These are phyloP conservation scores for Stenocarpella maydis DNA, from an alignment of 2,329 filamentous ascomycete genomes.

Conservation along the genomic window DNA sequence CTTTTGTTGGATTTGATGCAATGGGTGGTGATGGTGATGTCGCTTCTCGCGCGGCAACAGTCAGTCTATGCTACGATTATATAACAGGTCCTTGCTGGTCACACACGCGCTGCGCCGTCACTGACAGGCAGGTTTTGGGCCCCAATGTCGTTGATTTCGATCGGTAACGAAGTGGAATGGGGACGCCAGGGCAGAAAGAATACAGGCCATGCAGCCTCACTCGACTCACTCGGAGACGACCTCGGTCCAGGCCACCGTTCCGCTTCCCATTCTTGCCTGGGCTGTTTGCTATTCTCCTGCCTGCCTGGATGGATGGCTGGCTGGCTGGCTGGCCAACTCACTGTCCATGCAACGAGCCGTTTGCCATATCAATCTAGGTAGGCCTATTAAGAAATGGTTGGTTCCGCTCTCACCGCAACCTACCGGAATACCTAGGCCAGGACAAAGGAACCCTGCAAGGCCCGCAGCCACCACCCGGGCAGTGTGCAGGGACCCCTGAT, in stretches of 20 bases:
- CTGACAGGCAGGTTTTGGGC: too few relatives aligned
- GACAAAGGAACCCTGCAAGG: neutral
- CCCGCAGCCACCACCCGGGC: too few relatives aligned
- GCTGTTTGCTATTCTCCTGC: neutral
- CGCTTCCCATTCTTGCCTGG: neutral
- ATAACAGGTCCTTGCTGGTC: neutral
- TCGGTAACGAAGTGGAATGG: neutral
- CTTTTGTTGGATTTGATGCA: neutral
- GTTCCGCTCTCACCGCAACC: neutral
- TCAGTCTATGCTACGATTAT: neutral
- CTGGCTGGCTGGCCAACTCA: too few relatives aligned
- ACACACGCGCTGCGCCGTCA: too few relatives aligned
- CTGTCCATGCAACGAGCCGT: too few relatives aligned
- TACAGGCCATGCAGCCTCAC: neutral
- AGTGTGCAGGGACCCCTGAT: slow-evolving; percentile 22
- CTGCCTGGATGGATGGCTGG: neutral
- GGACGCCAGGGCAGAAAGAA: neutral
- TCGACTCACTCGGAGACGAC: neutral
- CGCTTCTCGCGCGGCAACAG: neutral
- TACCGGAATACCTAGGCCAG: neutral
- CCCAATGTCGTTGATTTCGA: too few relatives aligned
- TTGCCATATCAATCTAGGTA: too few relatives aligned
- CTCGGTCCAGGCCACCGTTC: neutral
- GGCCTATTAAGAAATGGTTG: neutral
- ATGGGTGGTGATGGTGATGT: neutral